These are phyloP conservation scores for Madurella mycetomatis DNA, from an alignment of 2,329 filamentous ascomycete genomes.

Conservation along the genomic window DNA sequence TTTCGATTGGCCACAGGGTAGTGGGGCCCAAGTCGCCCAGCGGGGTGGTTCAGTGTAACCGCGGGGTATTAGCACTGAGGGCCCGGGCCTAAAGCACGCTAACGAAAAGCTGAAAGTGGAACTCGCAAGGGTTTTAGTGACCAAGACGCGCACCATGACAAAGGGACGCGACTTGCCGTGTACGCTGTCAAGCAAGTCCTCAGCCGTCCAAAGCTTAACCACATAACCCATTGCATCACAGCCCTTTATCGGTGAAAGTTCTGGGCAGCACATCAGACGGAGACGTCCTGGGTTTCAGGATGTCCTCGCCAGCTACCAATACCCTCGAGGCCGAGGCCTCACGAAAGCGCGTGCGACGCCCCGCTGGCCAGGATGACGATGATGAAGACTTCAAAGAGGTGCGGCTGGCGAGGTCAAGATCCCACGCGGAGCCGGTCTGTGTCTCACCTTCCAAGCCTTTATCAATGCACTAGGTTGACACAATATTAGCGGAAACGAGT, in stretches of 20 bases:
- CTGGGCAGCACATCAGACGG: background rate
- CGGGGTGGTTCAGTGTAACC: background rate
- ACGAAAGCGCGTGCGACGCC: slow-evolving; percentile 42
- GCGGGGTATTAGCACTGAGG: slow-evolving; percentile 4
- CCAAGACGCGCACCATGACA: background rate
- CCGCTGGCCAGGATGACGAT: slow-evolving; percentile 31
- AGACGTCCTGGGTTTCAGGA: slow-evolving; percentile 10
- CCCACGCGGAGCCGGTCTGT: slow-evolving; percentile 39
- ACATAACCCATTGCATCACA: too few species aligned
- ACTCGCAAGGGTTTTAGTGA: background rate
- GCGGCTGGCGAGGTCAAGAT: slow-evolving; percentile 39
- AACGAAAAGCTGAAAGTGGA: background rate
- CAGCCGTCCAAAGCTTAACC: too few species aligned
- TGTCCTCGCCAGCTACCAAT: slow-evolving; percentile 29
- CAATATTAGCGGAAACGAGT: slow-evolving; percentile 35
- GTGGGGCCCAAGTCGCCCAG: background rate
- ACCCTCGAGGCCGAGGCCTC: slow-evolving; percentile 23
- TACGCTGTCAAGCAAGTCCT: too few species aligned
- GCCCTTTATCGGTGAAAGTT: too few species aligned
- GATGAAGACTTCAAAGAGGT: slow-evolving; percentile 34
- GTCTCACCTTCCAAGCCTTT: background rate
- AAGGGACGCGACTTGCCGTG: too few species aligned
- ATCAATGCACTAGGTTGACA: slow-evolving; percentile 14
- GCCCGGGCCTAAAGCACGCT: background rate
- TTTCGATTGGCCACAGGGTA: background rate